Percentiles rank a stretch among this genome's conserved stretches.
Conservation (phyloP, 1,139 yeast genomes). For the Wickerhamomyces sp. region DNA sequence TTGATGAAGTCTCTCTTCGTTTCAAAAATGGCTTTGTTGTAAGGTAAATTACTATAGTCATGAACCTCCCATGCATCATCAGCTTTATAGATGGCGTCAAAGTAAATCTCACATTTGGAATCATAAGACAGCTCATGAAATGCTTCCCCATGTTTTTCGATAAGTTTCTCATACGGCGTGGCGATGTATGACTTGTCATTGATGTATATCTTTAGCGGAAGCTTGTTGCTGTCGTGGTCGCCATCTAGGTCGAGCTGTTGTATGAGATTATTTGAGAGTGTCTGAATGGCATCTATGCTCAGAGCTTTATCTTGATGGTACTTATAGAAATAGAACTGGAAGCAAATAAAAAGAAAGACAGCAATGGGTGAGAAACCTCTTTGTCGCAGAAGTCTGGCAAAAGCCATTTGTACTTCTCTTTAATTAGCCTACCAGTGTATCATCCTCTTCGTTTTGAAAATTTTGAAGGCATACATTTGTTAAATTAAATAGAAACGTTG, state of each 20-base stretch:
- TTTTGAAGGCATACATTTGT: too few species aligned
- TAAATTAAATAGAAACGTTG: too few species aligned
- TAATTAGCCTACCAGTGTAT: too few species aligned
- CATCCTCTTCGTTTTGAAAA: too few species aligned
- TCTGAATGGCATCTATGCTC: not conserved
- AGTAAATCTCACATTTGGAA: slow-evolving; percentile 17
- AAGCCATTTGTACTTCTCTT: not conserved
- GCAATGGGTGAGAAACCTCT: not conserved
- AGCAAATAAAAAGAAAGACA: not conserved
- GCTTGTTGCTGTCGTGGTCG: not conserved
- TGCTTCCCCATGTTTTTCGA: slow-evolving; percentile 30
- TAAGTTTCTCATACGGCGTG: slow-evolving; percentile 2
- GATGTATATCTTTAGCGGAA: slow-evolving; percentile 1
- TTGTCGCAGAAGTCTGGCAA: not conserved
- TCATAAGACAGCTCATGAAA: slow-evolving; percentile 37
- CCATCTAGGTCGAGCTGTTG: not conserved
- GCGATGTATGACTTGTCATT: slow-evolving; percentile 3
- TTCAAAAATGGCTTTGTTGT: slow-evolving; percentile 13
- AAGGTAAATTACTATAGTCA: not conserved
- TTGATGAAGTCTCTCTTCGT: slow-evolving; percentile 9
- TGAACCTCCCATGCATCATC: slow-evolving; percentile 16
- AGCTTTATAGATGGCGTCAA: slow-evolving; percentile 13
- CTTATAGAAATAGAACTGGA: not conserved
- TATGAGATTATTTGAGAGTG: slow-evolving; percentile 17
- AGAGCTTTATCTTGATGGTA: not conserved